Conservation (phyloP, 2,329 filamentous ascomycete species). For the Phoma sp. region DNA sequence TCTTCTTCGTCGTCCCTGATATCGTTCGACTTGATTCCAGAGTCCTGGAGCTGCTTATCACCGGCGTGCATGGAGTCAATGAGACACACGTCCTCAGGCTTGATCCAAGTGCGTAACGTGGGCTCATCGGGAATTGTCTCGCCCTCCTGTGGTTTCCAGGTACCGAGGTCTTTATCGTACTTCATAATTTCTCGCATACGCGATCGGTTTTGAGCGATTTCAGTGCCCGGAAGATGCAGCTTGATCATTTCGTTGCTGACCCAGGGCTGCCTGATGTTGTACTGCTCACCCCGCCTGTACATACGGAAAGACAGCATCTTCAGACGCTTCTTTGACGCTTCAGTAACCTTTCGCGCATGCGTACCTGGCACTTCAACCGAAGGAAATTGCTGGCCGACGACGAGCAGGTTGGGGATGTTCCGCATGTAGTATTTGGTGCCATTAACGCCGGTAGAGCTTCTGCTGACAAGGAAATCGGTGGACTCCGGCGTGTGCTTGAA, state of each 20-base stretch:
- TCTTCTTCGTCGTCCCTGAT: conserved; percentile 68
- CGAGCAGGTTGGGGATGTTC: conserved; percentile 88
- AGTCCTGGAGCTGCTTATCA: conserved; percentile 86
- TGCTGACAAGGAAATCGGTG: conserved; percentile 86
- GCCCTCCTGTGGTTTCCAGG: conserved; percentile 74
- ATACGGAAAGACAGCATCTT: conserved; percentile 95
- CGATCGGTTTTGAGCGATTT: conserved; percentile 92
- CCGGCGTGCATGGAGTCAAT: conserved; percentile 98
- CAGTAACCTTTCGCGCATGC: conserved; percentile 93
- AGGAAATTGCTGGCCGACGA: conserved; percentile 92
- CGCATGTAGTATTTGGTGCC: conserved; percentile 83
- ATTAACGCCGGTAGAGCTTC: conserved; percentile 78
- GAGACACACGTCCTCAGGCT: conserved; percentile 92
- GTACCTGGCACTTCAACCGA: conserved; percentile 91
- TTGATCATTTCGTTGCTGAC: conserved; percentile 71
- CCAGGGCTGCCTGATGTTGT: conserved; percentile 76
- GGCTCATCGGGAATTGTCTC: conserved; percentile 82
- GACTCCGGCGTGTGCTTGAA: conserved; percentile 81
- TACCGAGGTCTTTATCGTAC: conserved; percentile 86
- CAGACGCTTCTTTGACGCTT: conserved; percentile 93
- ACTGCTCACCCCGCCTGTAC: conserved; percentile 75
- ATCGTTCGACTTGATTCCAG: conserved; percentile 76
- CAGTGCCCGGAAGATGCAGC: conserved; percentile 86
- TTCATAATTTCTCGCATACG: conserved; percentile 96
- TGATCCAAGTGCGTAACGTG: conserved; percentile 84